A percentile compares a stretch with the other conserved stretches of the same genome.
phyloP scores from a whole-genome alignment of 768 basidiomycete species.

The Podaxis pistillaris region DNA sequence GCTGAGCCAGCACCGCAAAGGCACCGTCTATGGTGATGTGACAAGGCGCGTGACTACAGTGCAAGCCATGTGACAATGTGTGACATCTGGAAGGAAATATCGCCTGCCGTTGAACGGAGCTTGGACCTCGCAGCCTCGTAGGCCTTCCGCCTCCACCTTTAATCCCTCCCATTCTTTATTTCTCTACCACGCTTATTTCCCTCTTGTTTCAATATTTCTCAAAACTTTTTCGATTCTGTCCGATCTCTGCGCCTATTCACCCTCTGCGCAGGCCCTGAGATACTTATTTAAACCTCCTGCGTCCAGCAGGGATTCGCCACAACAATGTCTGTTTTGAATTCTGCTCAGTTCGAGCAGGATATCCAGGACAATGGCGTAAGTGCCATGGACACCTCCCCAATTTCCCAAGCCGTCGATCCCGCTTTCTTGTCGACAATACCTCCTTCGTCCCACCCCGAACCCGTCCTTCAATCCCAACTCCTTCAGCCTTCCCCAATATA shows the following conservation, averaged over 20 bases:
- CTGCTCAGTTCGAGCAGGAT: slow-evolving; percentile 32
- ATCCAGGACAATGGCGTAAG: slow-evolving; percentile 24
- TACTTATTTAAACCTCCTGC: slow-evolving; percentile 20
- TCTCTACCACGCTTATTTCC: neutral
- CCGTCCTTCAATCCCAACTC: slow-evolving; percentile 23
- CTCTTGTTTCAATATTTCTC: neutral
- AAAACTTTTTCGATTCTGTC: neutral
- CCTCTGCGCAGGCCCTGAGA: slow-evolving; percentile 1
- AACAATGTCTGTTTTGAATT: slow-evolving; percentile 21
- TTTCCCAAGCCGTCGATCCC: slow-evolving; percentile 25
- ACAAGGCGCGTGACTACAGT: slow-evolving; percentile 1
- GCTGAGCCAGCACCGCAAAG: slow-evolving; percentile 11
- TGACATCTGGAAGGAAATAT: slow-evolving; percentile 13
- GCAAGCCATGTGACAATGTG: slow-evolving; percentile 7
- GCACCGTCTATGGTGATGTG: neutral
- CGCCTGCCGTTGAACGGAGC: slow-evolving; percentile 8
- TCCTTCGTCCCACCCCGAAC: slow-evolving; percentile 20
- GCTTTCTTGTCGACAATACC: slow-evolving; percentile 21
- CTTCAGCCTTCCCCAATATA: slow-evolving; percentile 35
- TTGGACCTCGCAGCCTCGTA: slow-evolving; percentile 12
- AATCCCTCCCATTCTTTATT: slow-evolving; percentile 1
- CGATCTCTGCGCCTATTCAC: neutral
- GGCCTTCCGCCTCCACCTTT: slow-evolving; percentile 1
- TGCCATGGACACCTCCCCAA: slow-evolving; percentile 37
- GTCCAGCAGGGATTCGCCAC: neutral